phyloP scores from a whole-genome alignment of 768 basidiomycete species.

The Favolaschia claudopus region DNA sequence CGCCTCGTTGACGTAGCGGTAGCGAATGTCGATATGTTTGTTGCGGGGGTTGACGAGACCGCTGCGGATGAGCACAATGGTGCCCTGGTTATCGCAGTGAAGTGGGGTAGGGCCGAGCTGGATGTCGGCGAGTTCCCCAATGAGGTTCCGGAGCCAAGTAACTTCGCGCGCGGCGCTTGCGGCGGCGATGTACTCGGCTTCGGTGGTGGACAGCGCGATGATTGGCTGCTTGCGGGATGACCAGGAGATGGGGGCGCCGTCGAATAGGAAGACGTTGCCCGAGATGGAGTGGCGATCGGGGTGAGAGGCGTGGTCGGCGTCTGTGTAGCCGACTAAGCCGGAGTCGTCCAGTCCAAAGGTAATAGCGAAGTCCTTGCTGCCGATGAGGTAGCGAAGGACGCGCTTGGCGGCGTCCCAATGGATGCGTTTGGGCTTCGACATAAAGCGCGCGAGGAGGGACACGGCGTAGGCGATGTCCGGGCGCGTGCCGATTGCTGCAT shows the following conservation, averaged over 20 bases:
- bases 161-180: constrained; percentile 27
- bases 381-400: constrained; percentile 39
- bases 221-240: constrained; percentile 29
- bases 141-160: constrained; percentile 21
- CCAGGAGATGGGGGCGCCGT: background rate
- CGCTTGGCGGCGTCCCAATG: constrained; percentile 44
- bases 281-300: background rate
- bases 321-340: background rate
- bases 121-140: background rate
- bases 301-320: constrained; percentile 1
- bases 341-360: background rate
- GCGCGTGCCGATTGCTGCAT: constrained; percentile 8
- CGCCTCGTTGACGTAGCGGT: too few species aligned
- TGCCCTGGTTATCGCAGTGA: constrained; percentile 34
- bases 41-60: constrained; percentile 33
- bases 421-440: constrained; percentile 19
- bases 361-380: constrained; percentile 21
- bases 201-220: constrained; percentile 21
- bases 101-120: constrained; percentile 1
- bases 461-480: constrained; percentile 29
- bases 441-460: constrained; percentile 20
- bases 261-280: background rate
- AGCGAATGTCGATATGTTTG: too few species aligned
- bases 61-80: constrained; percentile 29
- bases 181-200: constrained; percentile 36